Evolutionary conservation across 352 stramenopile species (phyloP).

Genomic region (Peronospora farinosa): DNA sequence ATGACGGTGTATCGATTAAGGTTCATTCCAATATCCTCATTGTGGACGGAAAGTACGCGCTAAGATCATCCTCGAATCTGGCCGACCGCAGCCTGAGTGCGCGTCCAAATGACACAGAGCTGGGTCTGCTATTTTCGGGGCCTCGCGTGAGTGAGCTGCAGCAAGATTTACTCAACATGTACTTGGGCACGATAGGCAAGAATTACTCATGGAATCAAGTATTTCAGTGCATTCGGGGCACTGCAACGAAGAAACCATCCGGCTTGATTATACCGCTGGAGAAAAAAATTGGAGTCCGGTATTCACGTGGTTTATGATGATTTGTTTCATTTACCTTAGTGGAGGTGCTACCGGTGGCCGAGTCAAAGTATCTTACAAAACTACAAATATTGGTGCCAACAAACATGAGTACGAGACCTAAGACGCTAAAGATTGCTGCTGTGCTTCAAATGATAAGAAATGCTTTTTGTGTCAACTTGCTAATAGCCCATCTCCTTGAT

Average conservation of each 20-base stretch:
- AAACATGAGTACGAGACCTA: slow-evolving; percentile 28
- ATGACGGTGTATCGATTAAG: slow-evolving; percentile 51
- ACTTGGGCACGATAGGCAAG: slow-evolving; percentile 34
- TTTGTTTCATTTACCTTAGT: slow-evolving; percentile 69
- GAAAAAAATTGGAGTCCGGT: slow-evolving; percentile 58
- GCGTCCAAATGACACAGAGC: slow-evolving; percentile 61
- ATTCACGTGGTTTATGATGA: slow-evolving; percentile 77
- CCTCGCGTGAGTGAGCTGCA: slow-evolving; percentile 40
- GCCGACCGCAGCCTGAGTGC: slow-evolving; percentile 68
- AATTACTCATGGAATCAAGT: slow-evolving; percentile 28
- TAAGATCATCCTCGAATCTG: slow-evolving; percentile 71
- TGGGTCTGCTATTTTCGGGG: slow-evolving; percentile 54
- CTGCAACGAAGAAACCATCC: slow-evolving; percentile 5
- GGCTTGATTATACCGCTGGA: slow-evolving; percentile 50
- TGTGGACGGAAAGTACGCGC: slow-evolving; percentile 55
- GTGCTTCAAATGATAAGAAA: neutral
- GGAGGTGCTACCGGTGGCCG: slow-evolving; percentile 67
- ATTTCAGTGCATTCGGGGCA: slow-evolving; percentile 9
- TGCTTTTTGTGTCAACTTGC: neutral
- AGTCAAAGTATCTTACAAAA: slow-evolving; percentile 60
- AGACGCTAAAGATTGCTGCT: neutral
- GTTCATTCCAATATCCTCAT: slow-evolving; percentile 81
- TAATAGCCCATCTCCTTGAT: slow-evolving; percentile 80
- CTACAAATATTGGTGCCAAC: slow-evolving; percentile 26
- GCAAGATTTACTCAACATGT: slow-evolving; percentile 66